Evolutionary conservation across 2,329 filamentous ascomycete genomes (phyloP), one percentile per base, ranked within the genome.

Genomic region (Cadophora gregata): DNA sequence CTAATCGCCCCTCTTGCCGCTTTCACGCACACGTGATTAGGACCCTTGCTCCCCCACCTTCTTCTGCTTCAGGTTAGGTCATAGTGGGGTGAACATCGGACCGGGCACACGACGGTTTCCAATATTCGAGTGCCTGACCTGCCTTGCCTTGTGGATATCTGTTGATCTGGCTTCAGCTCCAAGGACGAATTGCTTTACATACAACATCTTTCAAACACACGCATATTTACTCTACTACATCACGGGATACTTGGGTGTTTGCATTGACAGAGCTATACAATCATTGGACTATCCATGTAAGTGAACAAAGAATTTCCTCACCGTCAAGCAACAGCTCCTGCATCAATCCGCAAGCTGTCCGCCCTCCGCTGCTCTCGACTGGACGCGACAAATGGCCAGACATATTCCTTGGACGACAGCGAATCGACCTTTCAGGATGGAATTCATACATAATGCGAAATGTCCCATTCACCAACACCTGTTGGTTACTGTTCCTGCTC

Each of bases 271-370:
- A 53, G 9, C 12, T 63, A 7, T 53, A 63, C 16, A 27, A 29
- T 9, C 5, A 63, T 65, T 68, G 59, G 38, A 65, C 51, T 45
- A 63, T 42, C 53, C 29, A 33, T 65, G 69, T 71, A 68, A 69
- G 67, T 71, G 19, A 60, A 27, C 42, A 62, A 58, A 60, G 53
- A n/a, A 24, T 69, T 65, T 65, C 62, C 38, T 70, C 59, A 53
- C 29, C 64, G 58, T 69, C 59, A 42, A 31, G 59, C 55, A 62
- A 38, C 59, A 59, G 33, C n/a, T 27, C 38, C 58, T 69, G 64
- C 60, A 50, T 27, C 58, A 63, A 59, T 50, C 64, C 64, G 64
- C 60, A 48, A 56, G 58, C 45, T 62, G 45, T 45, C 48, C 31
- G 47, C 31, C 50, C 2, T 56, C 16, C n/a, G 25, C 50, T 19